A percentile compares a stretch with the other conserved stretches of the same genome.
phyloP scores from a whole-genome alignment of 176 grass and related monocot genomes.

The Elaeis guineensis region DNA sequence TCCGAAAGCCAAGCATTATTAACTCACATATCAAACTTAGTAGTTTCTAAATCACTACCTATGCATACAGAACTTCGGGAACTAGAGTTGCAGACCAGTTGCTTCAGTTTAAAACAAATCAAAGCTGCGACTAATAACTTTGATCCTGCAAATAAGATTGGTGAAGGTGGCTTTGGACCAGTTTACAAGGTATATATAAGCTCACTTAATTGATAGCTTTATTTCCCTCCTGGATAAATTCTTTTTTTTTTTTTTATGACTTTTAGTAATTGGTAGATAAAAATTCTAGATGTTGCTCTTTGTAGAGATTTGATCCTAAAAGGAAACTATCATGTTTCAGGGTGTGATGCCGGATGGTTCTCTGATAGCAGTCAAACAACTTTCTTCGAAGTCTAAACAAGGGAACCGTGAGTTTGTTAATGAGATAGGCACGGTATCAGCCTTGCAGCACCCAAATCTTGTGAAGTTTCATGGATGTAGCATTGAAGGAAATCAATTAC shows the following conservation, averaged over 20 bases:
- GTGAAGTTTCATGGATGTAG: conserved; percentile 11
- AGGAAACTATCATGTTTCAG: not conserved
- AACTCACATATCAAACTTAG: too few species aligned
- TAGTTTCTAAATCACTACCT: too few species aligned
- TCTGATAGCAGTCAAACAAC: conserved; percentile 12
- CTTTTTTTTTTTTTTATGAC: too few species aligned
- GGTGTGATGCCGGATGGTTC: conserved; percentile 15
- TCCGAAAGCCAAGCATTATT: too few species aligned
- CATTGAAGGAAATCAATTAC: conserved; percentile 8
- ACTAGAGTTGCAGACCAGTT: conserved; percentile 1
- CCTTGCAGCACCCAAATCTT: conserved; percentile 9
- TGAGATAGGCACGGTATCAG: conserved; percentile 13
- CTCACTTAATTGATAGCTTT: not conserved
- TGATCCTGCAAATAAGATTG: conserved; percentile 11
- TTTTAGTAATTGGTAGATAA: not conserved
- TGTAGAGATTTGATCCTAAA: not conserved
- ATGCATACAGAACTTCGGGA: not conserved
- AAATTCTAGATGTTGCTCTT: too few species aligned
- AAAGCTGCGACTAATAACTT: conserved; percentile 9
- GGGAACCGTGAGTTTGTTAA: conserved; percentile 11
- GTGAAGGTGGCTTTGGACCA: conserved; percentile 13
- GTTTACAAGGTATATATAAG: conserved; percentile 8
- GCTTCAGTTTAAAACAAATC: conserved; percentile 9
- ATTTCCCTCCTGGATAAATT: not conserved
- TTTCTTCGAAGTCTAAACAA: conserved; percentile 15